Evolutionary conservation across 2,329 filamentous ascomycete species (phyloP), one percentile per base, ranked within the genome.

Genomic region (Teratosphaeria epicoccoides): DNA sequence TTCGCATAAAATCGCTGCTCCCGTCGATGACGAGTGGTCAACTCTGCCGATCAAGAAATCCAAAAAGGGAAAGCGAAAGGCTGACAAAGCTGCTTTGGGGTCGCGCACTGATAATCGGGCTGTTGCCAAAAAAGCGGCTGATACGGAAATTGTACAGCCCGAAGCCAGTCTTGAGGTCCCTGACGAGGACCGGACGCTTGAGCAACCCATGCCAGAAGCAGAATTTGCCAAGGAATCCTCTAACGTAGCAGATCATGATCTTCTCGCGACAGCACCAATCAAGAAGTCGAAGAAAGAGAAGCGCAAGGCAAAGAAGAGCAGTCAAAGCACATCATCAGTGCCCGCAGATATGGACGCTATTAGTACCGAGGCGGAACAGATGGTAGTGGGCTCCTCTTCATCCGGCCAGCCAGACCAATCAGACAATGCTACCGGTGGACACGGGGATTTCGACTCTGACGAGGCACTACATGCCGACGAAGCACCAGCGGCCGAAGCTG

Each of bases 11-110:
- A 23, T 44, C n/a, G 23, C 46, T 24, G 23, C 25, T 7, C 24
- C 49, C 7, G 6, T 40, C 2, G 52, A 56, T 10, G 55, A 60
- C 10, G 54, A 58, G 9, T 60, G 53, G 55, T 49, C 57, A 14
- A 29, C 50, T 22, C 52, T 56, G 12, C 55, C 60, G 4, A 47
- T 49, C 24, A 68, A 69, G 56, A 62, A 61, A 52, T 65, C 67
- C 25, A 72, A 72, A 61, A 73, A 72, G 47, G 67, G 69, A 24
- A 72, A 71, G 59, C 71, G 71, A 46, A 72, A 73, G 55, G 64
- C 61, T 40, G 33, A 4, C 10, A 22, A 40, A 17, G 33, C n/a
- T n/a, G 33, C 14, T 17, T 20, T 40, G n/a, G 3, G 20, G n/a
- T 6, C 33, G 5, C 5, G 4, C 33, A 20, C 33, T 17, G 33